A percentile compares a stretch with the other conserved stretches of the same genome.
Evolutionary conservation across 352 stramenopile species (phyloP).

Genomic region (Globisporangium rhizosaccharum): DNA sequence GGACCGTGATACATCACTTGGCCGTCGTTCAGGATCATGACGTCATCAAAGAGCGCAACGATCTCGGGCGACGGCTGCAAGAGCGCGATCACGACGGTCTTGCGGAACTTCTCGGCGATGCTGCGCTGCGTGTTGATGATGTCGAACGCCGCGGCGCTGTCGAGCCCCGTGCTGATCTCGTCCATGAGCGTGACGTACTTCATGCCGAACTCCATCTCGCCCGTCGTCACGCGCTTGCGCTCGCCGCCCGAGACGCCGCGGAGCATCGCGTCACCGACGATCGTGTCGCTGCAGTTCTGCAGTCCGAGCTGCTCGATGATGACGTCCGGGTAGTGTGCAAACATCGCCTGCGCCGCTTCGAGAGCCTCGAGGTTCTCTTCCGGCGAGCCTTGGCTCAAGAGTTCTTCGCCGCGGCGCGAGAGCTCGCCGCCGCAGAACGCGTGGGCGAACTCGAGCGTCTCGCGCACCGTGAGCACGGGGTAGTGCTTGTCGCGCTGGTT

Average conservation of each 20-base stretch:
- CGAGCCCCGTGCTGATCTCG: conserved; percentile 90
- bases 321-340: conserved; percentile 24
- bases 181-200: conserved; percentile 82
- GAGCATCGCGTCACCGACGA: conserved; percentile 46
- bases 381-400: conserved; percentile 78
- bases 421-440: conserved; percentile 27
- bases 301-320: conserved; percentile 26
- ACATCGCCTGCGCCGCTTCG: conserved; percentile 18
- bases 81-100: conserved; percentile 48
- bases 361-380: conserved; percentile 15
- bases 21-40: conserved; percentile 63
- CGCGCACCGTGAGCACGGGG: conserved; percentile 70
- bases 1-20: conserved; percentile 22
- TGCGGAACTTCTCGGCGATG: conserved; percentile 29
- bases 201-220: conserved; percentile 77
- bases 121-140: conserved; percentile 73
- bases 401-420: background rate
- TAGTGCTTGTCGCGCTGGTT: conserved; percentile 54
- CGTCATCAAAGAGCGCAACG: conserved; percentile 86
- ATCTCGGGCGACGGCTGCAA: conserved; percentile 86
- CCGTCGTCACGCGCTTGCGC: conserved; percentile 61
- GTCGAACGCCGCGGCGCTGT: conserved; percentile 87
- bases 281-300: conserved; percentile 25
- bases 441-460: conserved; percentile 49
- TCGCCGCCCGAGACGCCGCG: conserved; percentile 63